phyloP scores from a whole-genome alignment of 2,329 filamentous ascomycete species.

The Tolypocladium nubicola region DNA sequence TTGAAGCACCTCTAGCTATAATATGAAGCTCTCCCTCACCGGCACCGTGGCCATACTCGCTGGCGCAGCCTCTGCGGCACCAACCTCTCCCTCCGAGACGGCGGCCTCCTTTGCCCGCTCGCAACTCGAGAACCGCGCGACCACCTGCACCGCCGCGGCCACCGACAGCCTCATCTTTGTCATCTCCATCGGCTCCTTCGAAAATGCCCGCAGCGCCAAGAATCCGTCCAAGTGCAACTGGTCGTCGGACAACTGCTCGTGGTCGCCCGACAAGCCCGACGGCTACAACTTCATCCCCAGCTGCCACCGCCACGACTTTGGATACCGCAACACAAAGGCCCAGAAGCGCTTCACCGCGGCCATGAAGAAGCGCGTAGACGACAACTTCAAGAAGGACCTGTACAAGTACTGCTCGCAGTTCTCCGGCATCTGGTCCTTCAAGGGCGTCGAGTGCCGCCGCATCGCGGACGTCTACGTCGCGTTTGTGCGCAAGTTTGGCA shows the following conservation, averaged over 20 bases:
- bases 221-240: constrained; percentile 15
- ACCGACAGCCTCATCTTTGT: constrained; percentile 9
- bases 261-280: constrained; percentile 12
- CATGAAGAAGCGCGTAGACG: constrained; percentile 25
- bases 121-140: neutral
- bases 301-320: constrained; percentile 15
- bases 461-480: constrained; percentile 11
- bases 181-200: constrained; percentile 1
- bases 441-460: constrained; percentile 6
- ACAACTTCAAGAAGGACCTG: constrained; percentile 26
- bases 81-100: neutral
- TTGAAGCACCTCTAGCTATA: neutral
- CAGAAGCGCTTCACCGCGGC: constrained; percentile 27
- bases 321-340: constrained; percentile 20
- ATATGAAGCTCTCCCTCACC: neutral
- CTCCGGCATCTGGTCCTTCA: constrained; percentile 2
- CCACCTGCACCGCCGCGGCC: neutral
- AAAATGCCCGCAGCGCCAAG: constrained; percentile 11
- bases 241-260: constrained; percentile 13
- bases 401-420: constrained; percentile 10
- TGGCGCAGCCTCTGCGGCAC: neutral
- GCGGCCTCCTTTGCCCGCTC: neutral
- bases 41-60: neutral
- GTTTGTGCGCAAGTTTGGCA: constrained; percentile 10
- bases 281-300: constrained; percentile 14